Evolutionary conservation across 331 rosid genomes (phyloP), one percentile per base, ranked within the genome.

Genomic region (Rhamnella rubrinervis): DNA sequence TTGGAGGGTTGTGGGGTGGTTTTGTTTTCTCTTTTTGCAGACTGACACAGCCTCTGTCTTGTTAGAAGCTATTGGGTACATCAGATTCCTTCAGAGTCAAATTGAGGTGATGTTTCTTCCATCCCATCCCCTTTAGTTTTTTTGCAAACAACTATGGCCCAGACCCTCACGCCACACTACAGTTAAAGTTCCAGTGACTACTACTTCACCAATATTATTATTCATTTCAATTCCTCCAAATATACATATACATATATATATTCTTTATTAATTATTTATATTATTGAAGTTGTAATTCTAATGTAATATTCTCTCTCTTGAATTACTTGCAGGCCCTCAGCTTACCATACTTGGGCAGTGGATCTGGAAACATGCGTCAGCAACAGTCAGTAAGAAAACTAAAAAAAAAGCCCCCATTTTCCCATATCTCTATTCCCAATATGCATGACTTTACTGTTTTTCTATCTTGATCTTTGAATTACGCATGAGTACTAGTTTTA

Each of bases 31-130:
- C 13, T 77, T 87, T 87, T 87, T 88, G 81, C 96, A 95, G 97
- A 95, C 98, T 91, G 99, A 95, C 99, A 95, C 97, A 18, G 97
- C 99, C 63, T 95, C 99, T 76, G 97, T 95, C 77, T 86, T 95
- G 96, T 86, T 95, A 86, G 99, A 95, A 83, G 93, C 99, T 82
- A 83, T 95, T 84, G 97, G 96, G 66, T 95, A 95, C 82, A 87
- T 95, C 82, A 89, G 96, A 95, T 95, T 95, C 99, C 99, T 95
- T 85, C 99, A 95, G 85, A 89, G 84, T 86, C 99, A 95, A 89
- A 87, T 95, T 84, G 96, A 89, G 99, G 99, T 95, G 82, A 85
- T 84, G 76, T 68, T 77, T 77, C 69, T 88, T 21, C 73, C 66
- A 64, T 25, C 25, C 12, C 49, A 44, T 20, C 44, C 9, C 72